Percentiles rank a stretch among this genome's conserved stretches.
These are phyloP conservation scores for Corniculantispora saksenae DNA, from an alignment of 2,329 filamentous ascomycete genomes.

Conservation along the genomic window DNA sequence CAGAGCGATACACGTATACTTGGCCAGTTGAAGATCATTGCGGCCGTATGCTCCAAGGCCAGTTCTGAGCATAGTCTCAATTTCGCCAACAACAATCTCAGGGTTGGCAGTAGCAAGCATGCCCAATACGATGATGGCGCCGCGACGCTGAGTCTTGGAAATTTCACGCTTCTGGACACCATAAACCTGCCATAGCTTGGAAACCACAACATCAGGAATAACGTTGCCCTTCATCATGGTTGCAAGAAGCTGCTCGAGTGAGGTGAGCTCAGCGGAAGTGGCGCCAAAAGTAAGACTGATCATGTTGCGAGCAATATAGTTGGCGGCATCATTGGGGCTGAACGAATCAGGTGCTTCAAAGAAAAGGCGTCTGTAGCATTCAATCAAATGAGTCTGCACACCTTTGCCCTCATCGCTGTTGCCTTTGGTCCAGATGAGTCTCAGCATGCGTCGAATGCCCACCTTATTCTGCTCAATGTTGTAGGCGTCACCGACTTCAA, in stretches of 20 bases:
- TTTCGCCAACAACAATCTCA: constrained; percentile 90
- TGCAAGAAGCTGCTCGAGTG: constrained; percentile 87
- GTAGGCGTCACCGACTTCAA: constrained; percentile 92
- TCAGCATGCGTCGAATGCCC: constrained; percentile 92
- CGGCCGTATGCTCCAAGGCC: constrained; percentile 81
- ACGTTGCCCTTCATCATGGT: constrained; percentile 97
- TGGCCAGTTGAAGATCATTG: constrained; percentile 82
- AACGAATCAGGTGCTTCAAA: constrained; percentile 93
- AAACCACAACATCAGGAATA: constrained; percentile 80
- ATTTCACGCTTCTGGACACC: constrained; percentile 92
- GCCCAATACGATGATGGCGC: constrained; percentile 92
- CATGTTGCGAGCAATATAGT: constrained; percentile 97
- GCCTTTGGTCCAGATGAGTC: constrained; percentile 98
- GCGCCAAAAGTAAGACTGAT: constrained; percentile 97
- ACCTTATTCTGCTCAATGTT: constrained; percentile 90
- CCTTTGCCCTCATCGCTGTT: constrained; percentile 99
- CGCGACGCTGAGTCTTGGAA: constrained; percentile 84
- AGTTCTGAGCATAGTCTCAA: constrained; percentile 90
- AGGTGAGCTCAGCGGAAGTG: constrained; percentile 91
- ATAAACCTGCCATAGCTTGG: constrained; percentile 97
- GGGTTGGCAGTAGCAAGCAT: constrained; percentile 94
- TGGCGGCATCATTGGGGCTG: constrained; percentile 84
- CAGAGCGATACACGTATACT: constrained; percentile 92
- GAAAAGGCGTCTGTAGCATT: constrained; percentile 93
- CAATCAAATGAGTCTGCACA: constrained; percentile 93